Evolutionary conservation across 2,329 filamentous ascomycete genomes (phyloP).

Genomic region (Diaporthe sp.): DNA sequence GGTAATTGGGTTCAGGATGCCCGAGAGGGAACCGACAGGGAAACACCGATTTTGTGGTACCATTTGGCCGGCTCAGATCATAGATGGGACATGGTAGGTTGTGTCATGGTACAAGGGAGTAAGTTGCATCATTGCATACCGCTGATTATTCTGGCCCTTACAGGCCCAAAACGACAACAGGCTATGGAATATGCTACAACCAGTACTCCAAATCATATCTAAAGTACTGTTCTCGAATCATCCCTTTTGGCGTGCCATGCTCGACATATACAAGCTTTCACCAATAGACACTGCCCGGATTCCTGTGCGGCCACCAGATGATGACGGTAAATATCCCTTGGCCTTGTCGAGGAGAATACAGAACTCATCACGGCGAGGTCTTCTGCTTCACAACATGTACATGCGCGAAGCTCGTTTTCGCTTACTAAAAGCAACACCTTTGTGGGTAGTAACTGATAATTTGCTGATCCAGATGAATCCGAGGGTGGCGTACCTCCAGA

Average conservation of each 20-base stretch:
- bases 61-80: neutral
- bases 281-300: neutral
- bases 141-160: neutral
- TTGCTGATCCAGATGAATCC: neutral
- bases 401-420: neutral
- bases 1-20: neutral
- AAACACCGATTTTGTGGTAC: neutral
- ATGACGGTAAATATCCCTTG: neutral
- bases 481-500: neutral
- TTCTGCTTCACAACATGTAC: neutral
- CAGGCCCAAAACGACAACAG: neutral
- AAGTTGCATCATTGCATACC: too few species aligned
- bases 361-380: too few species aligned
- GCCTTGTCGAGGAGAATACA: rapidly evolving
- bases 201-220: neutral
- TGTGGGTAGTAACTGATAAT: neutral
- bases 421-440: neutral
- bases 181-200: slow-evolving; percentile 3
- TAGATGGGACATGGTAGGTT: neutral
- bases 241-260: slow-evolving; percentile 10
- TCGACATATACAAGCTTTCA: slow-evolving; percentile 5
- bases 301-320: neutral
- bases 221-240: slow-evolving; percentile 10
- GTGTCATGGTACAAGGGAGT: neutral
- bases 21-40: neutral